phyloP scores from a whole-genome alignment of 1,284 basidiomycete species.

The Pascua sp. region DNA sequence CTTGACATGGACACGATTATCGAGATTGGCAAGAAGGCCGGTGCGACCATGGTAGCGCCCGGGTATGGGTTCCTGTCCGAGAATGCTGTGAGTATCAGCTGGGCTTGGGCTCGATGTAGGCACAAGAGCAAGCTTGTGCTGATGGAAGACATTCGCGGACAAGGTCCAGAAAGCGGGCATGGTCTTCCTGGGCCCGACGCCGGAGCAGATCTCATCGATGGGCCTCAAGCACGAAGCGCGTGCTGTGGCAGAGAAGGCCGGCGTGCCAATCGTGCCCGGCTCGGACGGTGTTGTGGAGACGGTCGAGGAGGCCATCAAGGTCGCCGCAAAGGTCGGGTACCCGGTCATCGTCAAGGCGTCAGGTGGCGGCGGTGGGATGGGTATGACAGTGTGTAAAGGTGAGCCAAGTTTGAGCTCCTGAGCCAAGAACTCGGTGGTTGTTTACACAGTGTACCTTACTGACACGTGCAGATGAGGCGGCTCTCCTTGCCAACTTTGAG shows the following conservation, averaged over 20 bases:
- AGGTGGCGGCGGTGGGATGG: constrained; percentile 69
- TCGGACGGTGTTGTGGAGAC: constrained; percentile 52
- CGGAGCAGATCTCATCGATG: constrained; percentile 58
- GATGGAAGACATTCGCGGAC: constrained; percentile 53
- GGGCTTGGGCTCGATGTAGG: not conserved
- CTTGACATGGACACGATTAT: constrained; percentile 52
- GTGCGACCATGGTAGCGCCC: constrained; percentile 60
- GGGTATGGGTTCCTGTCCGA: constrained; percentile 68
- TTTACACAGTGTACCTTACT: constrained; percentile 25
- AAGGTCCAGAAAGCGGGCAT: constrained; percentile 56
- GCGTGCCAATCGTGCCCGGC: constrained; percentile 61
- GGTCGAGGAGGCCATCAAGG: constrained; percentile 53
- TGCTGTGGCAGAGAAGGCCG: constrained; percentile 54
- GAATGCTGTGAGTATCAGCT: constrained; percentile 52
- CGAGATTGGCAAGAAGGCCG: constrained; percentile 51
- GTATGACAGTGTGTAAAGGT: constrained; percentile 59
- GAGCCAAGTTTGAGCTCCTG: constrained; percentile 37
- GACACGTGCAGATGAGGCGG: constrained; percentile 36
- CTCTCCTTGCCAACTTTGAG: constrained; percentile 52
- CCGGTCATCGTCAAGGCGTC: constrained; percentile 60
- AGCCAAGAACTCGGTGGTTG: too few species aligned
- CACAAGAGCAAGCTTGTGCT: not conserved
- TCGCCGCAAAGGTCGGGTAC: constrained; percentile 55
- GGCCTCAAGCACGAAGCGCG: constrained; percentile 64
- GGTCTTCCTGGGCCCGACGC: constrained; percentile 61